A percentile compares a stretch with the other conserved stretches of the same genome.
Evolutionary conservation across 805 yeast genomes (phyloP).

Genomic region (Lipomyces lipofer): DNA sequence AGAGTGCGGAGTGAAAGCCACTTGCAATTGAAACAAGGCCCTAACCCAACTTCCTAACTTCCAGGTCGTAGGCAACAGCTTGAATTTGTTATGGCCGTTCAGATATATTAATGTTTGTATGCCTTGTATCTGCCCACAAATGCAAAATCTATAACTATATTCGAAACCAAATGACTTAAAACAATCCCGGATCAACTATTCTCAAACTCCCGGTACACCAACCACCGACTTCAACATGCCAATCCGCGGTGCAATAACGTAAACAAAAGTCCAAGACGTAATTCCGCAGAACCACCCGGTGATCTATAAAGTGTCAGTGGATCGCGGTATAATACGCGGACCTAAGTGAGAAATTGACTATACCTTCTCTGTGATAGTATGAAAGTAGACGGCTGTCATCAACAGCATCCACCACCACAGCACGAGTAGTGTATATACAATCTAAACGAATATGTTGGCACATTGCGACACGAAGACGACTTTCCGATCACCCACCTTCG

Average conservation of each 20-base stretch:
- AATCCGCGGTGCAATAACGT: constrained; percentile 16
- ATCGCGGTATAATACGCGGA: background rate
- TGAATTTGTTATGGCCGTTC: too few species aligned
- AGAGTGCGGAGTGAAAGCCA: background rate
- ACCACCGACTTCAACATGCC: constrained; percentile 7
- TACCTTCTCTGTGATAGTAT: constrained; percentile 68
- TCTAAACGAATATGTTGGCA: constrained; percentile 8
- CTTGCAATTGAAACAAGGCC: background rate
- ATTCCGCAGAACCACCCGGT: constrained; percentile 31
- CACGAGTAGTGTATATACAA: constrained; percentile 42
- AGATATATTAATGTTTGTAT: too few species aligned
- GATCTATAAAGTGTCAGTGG: constrained; percentile 5
- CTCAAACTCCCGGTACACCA: constrained; percentile 25
- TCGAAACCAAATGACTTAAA: too few species aligned
- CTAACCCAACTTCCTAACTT: too few species aligned
- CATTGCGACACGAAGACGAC: background rate
- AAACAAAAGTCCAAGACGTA: constrained; percentile 26
- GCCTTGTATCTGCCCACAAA: too few species aligned
- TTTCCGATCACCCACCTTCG: constrained; percentile 18
- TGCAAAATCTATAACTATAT: too few species aligned
- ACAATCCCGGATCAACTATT: too few species aligned
- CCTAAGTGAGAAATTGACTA: background rate
- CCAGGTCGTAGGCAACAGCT: too few species aligned
- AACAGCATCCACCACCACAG: constrained; percentile 88
- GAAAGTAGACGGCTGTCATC: constrained; percentile 83